Percentiles rank a stretch among this genome's conserved stretches.
Conservation (phyloP, 2,329 filamentous ascomycete genomes). For the Neonectria neomacrospora region DNA sequence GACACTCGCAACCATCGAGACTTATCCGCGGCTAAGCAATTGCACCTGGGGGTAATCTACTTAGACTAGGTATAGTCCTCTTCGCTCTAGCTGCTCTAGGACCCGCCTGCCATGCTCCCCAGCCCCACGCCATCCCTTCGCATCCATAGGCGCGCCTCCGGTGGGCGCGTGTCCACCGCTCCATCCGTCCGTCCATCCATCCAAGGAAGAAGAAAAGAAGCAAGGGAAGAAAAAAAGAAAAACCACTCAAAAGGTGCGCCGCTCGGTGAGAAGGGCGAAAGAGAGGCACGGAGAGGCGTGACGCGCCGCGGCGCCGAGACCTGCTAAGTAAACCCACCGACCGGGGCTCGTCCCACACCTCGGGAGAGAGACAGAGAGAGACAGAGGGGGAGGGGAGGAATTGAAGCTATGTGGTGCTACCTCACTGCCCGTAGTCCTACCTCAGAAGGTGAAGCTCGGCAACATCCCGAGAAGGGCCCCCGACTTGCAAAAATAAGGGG, state of each 20-base stretch:
- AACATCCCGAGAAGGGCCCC: slow-evolving; percentile 17
- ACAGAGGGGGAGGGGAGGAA: background rate
- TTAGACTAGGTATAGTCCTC: slow-evolving; percentile 12
- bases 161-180: slow-evolving; percentile 7
- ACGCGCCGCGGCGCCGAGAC: too few relatives aligned
- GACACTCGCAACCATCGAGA: slow-evolving; percentile 9
- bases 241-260: slow-evolving; percentile 26
- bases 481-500: background rate
- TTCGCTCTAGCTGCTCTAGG: slow-evolving; percentile 23
- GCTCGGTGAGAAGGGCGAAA: background rate
- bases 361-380: too few relatives aligned
- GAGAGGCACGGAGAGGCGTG: too few relatives aligned
- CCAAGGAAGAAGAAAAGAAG: slow-evolving; percentile 13
- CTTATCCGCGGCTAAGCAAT: slow-evolving; percentile 37
- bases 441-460: slow-evolving; percentile 19
- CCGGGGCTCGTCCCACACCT: slow-evolving; percentile 29
- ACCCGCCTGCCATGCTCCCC: slow-evolving; percentile 23
- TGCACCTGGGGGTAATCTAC: slow-evolving; percentile 16
- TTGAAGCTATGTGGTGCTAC: slow-evolving; percentile 4
- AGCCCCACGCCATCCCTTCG: slow-evolving; percentile 15
- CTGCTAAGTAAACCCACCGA: background rate
- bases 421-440: slow-evolving; percentile 15
- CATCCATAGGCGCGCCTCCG: slow-evolving; percentile 41
- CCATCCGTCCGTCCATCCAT: slow-evolving; percentile 13
- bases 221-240: background rate